Evolutionary conservation across 2,329 filamentous ascomycete genomes (phyloP).

Genomic region (Elsinoe perseae): DNA sequence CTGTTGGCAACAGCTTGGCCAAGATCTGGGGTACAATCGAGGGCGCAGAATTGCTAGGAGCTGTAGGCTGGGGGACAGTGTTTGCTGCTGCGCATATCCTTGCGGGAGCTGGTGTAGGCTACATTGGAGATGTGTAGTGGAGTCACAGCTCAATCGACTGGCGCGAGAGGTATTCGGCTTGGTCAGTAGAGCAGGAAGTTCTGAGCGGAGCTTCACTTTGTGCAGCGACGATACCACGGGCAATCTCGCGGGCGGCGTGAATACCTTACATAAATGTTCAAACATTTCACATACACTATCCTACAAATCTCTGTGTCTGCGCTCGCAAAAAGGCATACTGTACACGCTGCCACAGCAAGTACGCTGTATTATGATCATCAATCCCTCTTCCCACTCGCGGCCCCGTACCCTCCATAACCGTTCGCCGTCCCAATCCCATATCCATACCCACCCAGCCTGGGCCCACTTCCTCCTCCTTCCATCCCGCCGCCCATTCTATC

Average conservation of each 20-base stretch:
- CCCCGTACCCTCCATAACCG: slow-evolving; percentile 38
- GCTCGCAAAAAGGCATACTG: slow-evolving; percentile 1
- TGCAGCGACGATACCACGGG: background rate
- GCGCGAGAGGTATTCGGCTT: background rate
- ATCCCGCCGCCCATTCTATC: slow-evolving; percentile 36
- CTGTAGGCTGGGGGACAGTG: slow-evolving; percentile 61
- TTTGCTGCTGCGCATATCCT: slow-evolving; percentile 62
- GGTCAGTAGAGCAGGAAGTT: background rate
- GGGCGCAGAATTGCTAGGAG: slow-evolving; percentile 63
- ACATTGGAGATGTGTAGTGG: slow-evolving; percentile 37
- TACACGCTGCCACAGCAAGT: background rate
- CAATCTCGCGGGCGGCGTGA: background rate
- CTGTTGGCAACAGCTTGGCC: slow-evolving; percentile 51
- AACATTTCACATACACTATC: slow-evolving; percentile 9
- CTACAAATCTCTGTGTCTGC: background rate
- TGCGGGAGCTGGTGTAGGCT: slow-evolving; percentile 50
- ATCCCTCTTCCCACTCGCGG: slow-evolving; percentile 39
- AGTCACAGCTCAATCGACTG: background rate
- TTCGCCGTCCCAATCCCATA: slow-evolving; percentile 32
- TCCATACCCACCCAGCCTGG: slow-evolving; percentile 36
- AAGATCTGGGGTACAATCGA: slow-evolving; percentile 59
- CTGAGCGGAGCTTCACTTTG: background rate
- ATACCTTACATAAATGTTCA: background rate
- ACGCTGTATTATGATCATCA: slow-evolving; percentile 18
- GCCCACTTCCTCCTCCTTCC: slow-evolving; percentile 27